Conservation (phyloP, 192 early-diverging fungal species). For the Podila clonocystis region DNA sequence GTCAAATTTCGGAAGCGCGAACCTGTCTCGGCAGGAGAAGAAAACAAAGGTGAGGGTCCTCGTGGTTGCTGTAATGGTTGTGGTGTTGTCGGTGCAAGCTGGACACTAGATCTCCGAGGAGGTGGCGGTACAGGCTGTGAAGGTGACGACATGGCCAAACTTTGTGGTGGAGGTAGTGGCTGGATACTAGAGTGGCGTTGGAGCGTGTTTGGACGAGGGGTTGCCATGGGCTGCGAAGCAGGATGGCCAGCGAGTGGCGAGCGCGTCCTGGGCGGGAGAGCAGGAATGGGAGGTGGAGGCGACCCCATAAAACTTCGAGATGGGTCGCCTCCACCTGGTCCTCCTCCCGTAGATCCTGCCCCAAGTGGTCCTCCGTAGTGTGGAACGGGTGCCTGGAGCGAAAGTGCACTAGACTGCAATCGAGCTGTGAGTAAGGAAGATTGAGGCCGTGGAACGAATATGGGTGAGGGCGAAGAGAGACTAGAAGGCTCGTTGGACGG, state of each 20-base stretch:
- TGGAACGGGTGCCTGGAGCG: constrained; percentile 36
- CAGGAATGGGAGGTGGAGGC: constrained; percentile 26
- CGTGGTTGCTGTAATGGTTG: constrained; percentile 17
- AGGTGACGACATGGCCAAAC: constrained; percentile 25
- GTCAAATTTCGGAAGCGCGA: constrained; percentile 45
- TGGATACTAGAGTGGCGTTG: constrained; percentile 29
- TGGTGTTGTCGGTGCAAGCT: constrained; percentile 8
- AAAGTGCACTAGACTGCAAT: constrained; percentile 22
- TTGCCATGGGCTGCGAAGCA: constrained; percentile 16
- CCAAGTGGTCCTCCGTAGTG: constrained; percentile 8
- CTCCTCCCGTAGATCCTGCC: background rate
- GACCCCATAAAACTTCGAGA: constrained; percentile 12
- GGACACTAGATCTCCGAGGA: constrained; percentile 35
- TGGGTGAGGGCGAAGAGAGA: background rate
- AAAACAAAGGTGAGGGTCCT: constrained; percentile 30
- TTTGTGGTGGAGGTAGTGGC: constrained; percentile 24
- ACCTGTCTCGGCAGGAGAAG: constrained; percentile 31
- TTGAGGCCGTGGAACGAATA: constrained; percentile 22
- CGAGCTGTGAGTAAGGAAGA: constrained; percentile 36
- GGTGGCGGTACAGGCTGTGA: constrained; percentile 46
- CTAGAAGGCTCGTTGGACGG: constrained; percentile 10
- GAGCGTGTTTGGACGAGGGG: constrained; percentile 7
- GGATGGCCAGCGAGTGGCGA: constrained; percentile 33
- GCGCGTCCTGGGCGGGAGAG: constrained; percentile 38
- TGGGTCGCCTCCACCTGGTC: background rate